A percentile compares a stretch with the other conserved stretches of the same genome.
Conservation (phyloP, 805 yeast species). For the Saccharomycopsis javanensis region DNA sequence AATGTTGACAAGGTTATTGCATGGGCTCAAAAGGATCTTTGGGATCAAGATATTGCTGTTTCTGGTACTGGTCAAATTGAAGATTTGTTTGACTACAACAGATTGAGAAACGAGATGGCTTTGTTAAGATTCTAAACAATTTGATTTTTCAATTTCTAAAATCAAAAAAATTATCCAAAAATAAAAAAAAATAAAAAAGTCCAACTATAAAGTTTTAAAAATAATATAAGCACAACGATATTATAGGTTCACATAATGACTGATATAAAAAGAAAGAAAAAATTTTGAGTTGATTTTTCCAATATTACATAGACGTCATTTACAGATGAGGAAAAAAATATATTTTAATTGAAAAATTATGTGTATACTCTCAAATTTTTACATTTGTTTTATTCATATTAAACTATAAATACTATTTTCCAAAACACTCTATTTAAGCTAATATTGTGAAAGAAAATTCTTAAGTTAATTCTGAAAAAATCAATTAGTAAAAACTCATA, state of each 20-base stretch:
- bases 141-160: background rate
- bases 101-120: slow-evolving; percentile 83
- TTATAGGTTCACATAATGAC: background rate
- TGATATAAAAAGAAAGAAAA: background rate
- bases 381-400: background rate
- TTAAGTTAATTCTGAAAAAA: background rate
- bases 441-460: background rate
- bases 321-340: background rate
- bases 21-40: slow-evolving; percentile 69
- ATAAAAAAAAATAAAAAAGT: background rate
- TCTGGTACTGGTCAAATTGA: slow-evolving; percentile 84
- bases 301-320: background rate
- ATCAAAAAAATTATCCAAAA: background rate
- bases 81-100: slow-evolving; percentile 72
- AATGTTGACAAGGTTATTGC: slow-evolving; percentile 47
- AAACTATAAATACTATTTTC: background rate
- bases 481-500: background rate
- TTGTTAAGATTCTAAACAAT: slow-evolving; percentile 64
- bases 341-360: background rate
- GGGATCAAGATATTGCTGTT: slow-evolving; percentile 80
- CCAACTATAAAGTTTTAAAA: background rate
- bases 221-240: background rate
- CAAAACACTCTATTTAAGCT: background rate
- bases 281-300: background rate
- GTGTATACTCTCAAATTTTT: background rate